Evolutionary conservation across 331 rosid genomes (phyloP), one percentile per base, ranked within the genome.

Genomic region (Quercus phellos): DNA sequence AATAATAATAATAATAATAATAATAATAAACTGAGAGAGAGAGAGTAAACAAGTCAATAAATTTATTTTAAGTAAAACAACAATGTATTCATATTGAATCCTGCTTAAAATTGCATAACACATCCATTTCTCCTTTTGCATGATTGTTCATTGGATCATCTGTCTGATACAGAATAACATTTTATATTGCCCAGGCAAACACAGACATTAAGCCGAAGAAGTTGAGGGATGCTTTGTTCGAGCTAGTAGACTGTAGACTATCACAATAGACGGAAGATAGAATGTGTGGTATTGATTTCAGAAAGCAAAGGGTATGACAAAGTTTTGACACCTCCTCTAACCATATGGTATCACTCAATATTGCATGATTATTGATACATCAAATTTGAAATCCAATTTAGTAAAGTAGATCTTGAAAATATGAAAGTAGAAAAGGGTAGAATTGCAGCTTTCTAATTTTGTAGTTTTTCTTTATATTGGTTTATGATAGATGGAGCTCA

Each of bases 141-240:
- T 6, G n/a, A 73, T 74, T 61, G 73, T 82, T 83, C 63, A 59
- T 69, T n/a, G 10, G 63, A 27, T 67, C 35, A 71, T 21, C 58
- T 68, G 56, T 63, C 51, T 43, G 35, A 53, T 55, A 58, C 5
- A 54, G 68, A 21, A 51, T 64, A 61, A 76, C 51, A 55, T 24
- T 80, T 60, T 56, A 63, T 79, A 61, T 81, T 61, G 71, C n/a
- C 53, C 81, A 88, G 96, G 90, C 92, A 54, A 82, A 82, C 21
- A 77, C 76, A 34, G 91, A 84, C 75, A 85, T 88, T 70, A 87
- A 85, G 61, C 84, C 87, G 12, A 71, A 55, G 51, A 88, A 84
- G 68, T 74, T 92, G 72, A 86, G 75, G 72, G 83, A 86, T 51
- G 82, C 73, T 64, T 78, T 93, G 79, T 81, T 84, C 53, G 78